phyloP scores from a whole-genome alignment of 768 basidiomycete genomes.

The Lentinula sp. region DNA sequence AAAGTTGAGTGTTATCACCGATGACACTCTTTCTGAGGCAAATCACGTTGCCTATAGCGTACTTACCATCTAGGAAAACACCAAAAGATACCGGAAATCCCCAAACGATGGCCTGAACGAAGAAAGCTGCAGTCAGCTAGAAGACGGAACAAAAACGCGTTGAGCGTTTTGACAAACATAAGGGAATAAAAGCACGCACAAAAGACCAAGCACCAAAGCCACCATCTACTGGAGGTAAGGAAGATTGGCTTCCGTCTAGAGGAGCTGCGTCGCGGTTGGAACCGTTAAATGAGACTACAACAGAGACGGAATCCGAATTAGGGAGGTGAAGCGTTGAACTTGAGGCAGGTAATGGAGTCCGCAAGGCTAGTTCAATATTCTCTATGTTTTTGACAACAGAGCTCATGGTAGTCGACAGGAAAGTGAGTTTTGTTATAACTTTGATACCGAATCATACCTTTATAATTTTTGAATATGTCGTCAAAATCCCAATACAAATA shows the following conservation, averaged over 20 bases:
- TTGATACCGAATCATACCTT: no score
- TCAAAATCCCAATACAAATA: no score
- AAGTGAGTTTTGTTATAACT: neutral
- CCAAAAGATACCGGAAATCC: slow-evolving; percentile 23
- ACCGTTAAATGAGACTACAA: neutral
- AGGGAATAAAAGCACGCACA: slow-evolving; percentile 7
- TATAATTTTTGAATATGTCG: no score
- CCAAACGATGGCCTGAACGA: slow-evolving; percentile 22
- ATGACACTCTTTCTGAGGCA: no score
- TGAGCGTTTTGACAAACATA: neutral
- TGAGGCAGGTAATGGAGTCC: neutral
- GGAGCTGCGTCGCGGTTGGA: neutral
- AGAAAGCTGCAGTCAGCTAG: slow-evolving; percentile 19
- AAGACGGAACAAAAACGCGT: neutral
- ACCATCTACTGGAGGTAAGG: slow-evolving; percentile 16
- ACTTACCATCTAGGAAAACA: slow-evolving; percentile 19
- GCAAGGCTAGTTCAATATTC: neutral
- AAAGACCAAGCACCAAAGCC: slow-evolving; percentile 22
- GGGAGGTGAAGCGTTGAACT: neutral
- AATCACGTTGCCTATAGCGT: neutral
- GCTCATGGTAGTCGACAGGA: neutral
- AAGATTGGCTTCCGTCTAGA: slow-evolving; percentile 8
- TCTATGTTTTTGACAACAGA: neutral
- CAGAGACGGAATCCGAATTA: neutral
- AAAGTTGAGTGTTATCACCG: no score